Conservation (phyloP, 106 monocot genomes). For the Dioscorea zingiberensis region DNA sequence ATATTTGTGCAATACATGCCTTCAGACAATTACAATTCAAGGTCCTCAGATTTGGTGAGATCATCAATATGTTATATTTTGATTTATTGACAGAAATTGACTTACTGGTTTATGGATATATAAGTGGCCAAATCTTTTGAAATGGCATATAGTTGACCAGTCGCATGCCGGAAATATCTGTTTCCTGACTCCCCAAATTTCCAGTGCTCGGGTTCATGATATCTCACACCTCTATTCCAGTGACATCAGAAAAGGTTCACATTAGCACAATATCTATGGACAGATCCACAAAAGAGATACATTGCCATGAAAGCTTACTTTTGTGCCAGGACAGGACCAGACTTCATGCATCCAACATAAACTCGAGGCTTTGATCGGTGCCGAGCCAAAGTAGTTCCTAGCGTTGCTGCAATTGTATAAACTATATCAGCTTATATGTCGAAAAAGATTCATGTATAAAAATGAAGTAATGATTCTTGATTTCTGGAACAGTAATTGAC, state of each 20-base stretch:
- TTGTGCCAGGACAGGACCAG: slow-evolving; percentile 90
- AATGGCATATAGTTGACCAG: slow-evolving; percentile 54
- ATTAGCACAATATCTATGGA: too few species aligned
- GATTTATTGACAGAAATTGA: not conserved
- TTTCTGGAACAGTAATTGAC: too few species aligned
- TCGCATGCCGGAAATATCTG: slow-evolving; percentile 56
- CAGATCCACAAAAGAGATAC: too few species aligned
- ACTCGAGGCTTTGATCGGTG: slow-evolving; percentile 73
- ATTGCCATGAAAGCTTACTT: slow-evolving; percentile 45
- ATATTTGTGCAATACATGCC: slow-evolving; percentile 49
- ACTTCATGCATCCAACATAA: slow-evolving; percentile 98
- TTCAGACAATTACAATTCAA: slow-evolving; percentile 4
- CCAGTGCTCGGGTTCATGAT: slow-evolving; percentile 58
- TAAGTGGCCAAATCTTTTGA: slow-evolving; percentile 49
- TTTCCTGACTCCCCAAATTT: slow-evolving; percentile 56
- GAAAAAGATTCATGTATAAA: too few species aligned
- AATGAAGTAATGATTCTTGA: too few species aligned
- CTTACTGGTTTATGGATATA: slow-evolving; percentile 51
- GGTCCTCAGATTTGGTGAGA: too few species aligned
- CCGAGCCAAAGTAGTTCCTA: slow-evolving; percentile 66
- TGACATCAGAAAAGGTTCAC: not conserved
- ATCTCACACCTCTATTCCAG: slow-evolving; percentile 53
- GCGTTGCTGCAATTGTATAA: slow-evolving; percentile 49
- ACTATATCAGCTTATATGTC: too few species aligned
- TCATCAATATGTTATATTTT: too few species aligned